phyloP scores from a whole-genome alignment of 495 filamentous ascomycete genomes.

The Xylaria nigripes region DNA sequence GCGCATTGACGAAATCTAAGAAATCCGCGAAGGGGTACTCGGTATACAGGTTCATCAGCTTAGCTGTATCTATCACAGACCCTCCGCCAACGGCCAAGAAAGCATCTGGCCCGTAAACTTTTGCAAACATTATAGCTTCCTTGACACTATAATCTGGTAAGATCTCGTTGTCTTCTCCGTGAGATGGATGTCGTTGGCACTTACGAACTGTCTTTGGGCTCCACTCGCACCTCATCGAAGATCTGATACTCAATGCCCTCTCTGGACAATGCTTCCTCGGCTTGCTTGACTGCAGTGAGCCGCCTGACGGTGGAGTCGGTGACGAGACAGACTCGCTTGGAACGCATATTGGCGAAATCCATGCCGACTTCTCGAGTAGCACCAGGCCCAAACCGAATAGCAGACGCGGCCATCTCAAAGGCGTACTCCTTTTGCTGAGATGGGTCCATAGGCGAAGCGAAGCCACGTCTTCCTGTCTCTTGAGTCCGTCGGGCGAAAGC shows the following conservation, averaged over 20 bases:
- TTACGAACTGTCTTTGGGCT: constrained; percentile 89
- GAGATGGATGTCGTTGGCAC: constrained; percentile 20
- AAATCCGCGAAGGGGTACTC: constrained; percentile 83
- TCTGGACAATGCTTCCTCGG: constrained; percentile 61
- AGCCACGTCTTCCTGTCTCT: constrained; percentile 32
- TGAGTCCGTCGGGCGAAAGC: constrained; percentile 51
- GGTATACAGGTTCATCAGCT: constrained; percentile 95
- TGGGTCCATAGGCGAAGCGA: constrained; percentile 64
- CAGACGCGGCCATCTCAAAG: constrained; percentile 94
- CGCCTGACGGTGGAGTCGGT: constrained; percentile 74
- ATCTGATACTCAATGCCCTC: constrained; percentile 76
- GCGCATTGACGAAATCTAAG: constrained; percentile 95
- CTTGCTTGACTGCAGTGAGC: constrained; percentile 78
- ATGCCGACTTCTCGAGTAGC: constrained; percentile 97
- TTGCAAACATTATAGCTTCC: constrained; percentile 78
- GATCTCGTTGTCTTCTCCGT: not conserved
- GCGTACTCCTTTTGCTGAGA: constrained; percentile 87
- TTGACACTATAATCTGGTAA: constrained; percentile 50
- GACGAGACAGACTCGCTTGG: constrained; percentile 79
- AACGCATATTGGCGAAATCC: constrained; percentile 88
- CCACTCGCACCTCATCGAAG: constrained; percentile 67
- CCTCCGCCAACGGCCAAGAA: constrained; percentile 87
- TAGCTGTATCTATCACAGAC: constrained; percentile 92
- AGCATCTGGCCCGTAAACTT: constrained; percentile 70
- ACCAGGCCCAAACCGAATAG: constrained; percentile 87